phyloP scores from a whole-genome alignment of 2,329 filamentous ascomycete species.

The Phialophora tarda region DNA sequence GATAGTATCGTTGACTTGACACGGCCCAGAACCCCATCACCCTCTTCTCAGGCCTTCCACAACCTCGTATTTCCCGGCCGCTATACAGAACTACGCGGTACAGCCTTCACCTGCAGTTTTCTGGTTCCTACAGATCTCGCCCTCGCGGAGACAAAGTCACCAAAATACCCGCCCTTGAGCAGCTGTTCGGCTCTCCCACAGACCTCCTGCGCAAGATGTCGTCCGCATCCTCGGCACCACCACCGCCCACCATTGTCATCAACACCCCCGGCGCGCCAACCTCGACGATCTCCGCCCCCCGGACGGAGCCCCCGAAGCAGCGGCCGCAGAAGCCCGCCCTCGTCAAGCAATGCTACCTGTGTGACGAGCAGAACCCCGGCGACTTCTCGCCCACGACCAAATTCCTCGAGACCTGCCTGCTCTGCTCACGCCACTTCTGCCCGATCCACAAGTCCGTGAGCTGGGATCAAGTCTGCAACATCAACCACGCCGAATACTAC shows the following conservation, averaged over 20 bases:
- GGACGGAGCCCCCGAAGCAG: slow-evolving; percentile 8
- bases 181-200: slow-evolving; percentile 13
- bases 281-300: slow-evolving; percentile 22
- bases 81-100: background rate
- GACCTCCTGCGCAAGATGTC: slow-evolving; percentile 26
- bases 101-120: background rate
- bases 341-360: slow-evolving; percentile 38
- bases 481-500: slow-evolving; percentile 40
- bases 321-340: slow-evolving; percentile 29
- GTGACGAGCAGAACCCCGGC: slow-evolving; percentile 41
- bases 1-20: background rate
- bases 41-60: slow-evolving; percentile 1
- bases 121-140: background rate
- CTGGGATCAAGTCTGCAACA: slow-evolving; percentile 38
- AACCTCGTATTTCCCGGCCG: background rate
- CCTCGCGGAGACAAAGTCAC: background rate
- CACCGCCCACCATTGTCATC: slow-evolving; percentile 38
- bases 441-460: slow-evolving; percentile 38
- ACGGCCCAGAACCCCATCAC: background rate
- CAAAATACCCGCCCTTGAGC: slow-evolving; percentile 1
- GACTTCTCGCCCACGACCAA: slow-evolving; percentile 41
- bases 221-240: slow-evolving; percentile 13
- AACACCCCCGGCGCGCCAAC: slow-evolving; percentile 32
- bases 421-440: slow-evolving; percentile 39
- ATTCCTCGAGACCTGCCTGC: slow-evolving; percentile 38